phyloP scores from a whole-genome alignment of 768 basidiomycete species.

The Chiua virens region DNA sequence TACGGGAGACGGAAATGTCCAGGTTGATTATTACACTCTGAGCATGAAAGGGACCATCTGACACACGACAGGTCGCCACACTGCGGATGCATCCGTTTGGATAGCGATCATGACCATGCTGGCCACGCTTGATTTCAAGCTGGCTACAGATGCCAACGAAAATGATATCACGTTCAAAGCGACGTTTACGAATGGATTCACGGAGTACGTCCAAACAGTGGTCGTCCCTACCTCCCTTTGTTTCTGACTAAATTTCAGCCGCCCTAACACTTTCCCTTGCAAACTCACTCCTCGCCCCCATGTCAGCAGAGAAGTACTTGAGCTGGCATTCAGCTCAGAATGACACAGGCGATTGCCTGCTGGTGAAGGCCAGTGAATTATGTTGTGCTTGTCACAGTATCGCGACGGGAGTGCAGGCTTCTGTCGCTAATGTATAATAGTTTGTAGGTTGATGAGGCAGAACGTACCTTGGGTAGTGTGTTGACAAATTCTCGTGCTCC shows the following conservation, averaged over 20 bases:
- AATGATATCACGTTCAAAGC: constrained; percentile 9
- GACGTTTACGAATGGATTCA: not conserved
- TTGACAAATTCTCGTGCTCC: too few species aligned
- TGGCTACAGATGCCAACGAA: constrained; percentile 3
- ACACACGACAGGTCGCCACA: constrained; percentile 1
- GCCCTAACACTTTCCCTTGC: not conserved
- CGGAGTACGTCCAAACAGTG: not conserved
- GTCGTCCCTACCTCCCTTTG: not conserved
- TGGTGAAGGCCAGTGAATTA: too few species aligned
- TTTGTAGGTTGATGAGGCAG: too few species aligned
- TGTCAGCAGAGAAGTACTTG: not conserved
- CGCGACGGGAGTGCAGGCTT: too few species aligned
- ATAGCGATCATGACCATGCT: constrained; percentile 7
- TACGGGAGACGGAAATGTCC: constrained; percentile 5
- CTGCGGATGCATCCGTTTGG: constrained; percentile 11
- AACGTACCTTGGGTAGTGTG: too few species aligned
- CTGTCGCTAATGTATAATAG: too few species aligned
- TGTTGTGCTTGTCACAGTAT: too few species aligned
- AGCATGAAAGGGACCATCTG: not conserved
- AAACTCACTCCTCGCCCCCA: not conserved
- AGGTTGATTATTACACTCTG: not conserved
- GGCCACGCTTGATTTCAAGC: constrained; percentile 5
- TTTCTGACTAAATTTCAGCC: not conserved
- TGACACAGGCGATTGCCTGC: not conserved
- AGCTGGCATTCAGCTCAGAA: not conserved